These are phyloP conservation scores for Trichoderma sp. DNA, from an alignment of 2,329 filamentous ascomycete genomes.

Conservation along the genomic window DNA sequence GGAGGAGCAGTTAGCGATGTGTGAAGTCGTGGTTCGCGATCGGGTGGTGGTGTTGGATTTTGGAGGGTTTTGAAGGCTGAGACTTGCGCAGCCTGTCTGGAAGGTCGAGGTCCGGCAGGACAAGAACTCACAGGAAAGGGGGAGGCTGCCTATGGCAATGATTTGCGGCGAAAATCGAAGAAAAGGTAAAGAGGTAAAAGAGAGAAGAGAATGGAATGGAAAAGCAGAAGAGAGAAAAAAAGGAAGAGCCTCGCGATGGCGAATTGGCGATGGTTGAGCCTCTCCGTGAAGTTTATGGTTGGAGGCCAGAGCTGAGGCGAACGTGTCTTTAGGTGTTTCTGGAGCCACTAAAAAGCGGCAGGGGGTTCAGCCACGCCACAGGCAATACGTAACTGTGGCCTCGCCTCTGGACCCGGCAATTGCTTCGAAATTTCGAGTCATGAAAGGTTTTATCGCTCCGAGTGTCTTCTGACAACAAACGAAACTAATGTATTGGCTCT, in stretches of 20 bases:
- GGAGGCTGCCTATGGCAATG: not conserved
- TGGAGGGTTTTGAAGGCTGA: not conserved
- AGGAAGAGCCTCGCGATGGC: conserved; percentile 22
- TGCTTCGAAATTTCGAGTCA: too few species aligned
- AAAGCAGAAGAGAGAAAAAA: conserved; percentile 20
- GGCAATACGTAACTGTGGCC: not conserved
- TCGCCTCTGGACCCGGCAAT: too few species aligned
- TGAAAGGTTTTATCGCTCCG: too few species aligned
- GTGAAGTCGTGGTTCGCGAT: not conserved
- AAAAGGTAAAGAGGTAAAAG: not conserved
- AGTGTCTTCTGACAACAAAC: too few species aligned
- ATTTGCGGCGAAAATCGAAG: conserved; percentile 7
- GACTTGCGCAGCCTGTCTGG: conserved; percentile 8
- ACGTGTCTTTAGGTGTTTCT: conserved; percentile 25
- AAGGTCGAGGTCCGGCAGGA: not conserved
- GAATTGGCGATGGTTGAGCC: conserved; percentile 23
- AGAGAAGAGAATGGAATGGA: conserved; percentile 22
- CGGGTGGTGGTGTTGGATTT: not conserved
- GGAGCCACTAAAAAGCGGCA: conserved; percentile 24
- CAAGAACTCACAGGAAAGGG: conserved; percentile 31
- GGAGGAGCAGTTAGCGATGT: conserved; percentile 10
- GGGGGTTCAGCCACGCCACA: conserved; percentile 23
- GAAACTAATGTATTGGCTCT: too few species aligned
- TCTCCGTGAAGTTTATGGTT: conserved; percentile 23
- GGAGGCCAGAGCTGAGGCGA: conserved; percentile 24